Percentiles rank a stretch among this genome's conserved stretches.
These are phyloP conservation scores for Diospyros kaki DNA, from an alignment of 148 eudicot genomes.

Conservation along the genomic window DNA sequence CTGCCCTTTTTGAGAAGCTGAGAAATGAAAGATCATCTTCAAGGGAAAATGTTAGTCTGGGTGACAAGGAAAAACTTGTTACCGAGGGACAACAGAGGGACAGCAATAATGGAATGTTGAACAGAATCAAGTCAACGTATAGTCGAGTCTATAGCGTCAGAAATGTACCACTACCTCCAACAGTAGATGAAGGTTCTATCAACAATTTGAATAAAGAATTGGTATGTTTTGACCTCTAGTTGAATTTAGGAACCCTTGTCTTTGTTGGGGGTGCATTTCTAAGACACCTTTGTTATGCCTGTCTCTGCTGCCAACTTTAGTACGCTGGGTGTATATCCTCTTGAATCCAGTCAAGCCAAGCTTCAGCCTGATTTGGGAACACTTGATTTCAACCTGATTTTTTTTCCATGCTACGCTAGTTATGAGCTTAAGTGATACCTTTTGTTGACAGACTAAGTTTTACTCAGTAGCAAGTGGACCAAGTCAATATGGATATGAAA, in stretches of 20 bases:
- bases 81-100: slow-evolving; percentile 25
- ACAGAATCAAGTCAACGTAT: slow-evolving; percentile 72
- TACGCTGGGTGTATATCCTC: background rate
- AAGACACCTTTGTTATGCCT: background rate
- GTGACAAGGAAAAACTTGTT: slow-evolving; percentile 19
- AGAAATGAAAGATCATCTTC: slow-evolving; percentile 45
- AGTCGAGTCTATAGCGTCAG: slow-evolving; percentile 53
- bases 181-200: slow-evolving; percentile 34
- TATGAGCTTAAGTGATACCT: background rate
- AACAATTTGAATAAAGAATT: slow-evolving; percentile 40
- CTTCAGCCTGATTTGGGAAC: background rate
- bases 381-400: background rate
- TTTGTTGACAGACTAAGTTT: background rate
- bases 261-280: background rate
- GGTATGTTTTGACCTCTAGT: slow-evolving; percentile 36
- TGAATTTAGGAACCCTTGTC: background rate
- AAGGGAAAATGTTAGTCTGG: slow-evolving; percentile 35
- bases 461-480: background rate
- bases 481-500: background rate
- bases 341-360: background rate
- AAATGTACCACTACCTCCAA: slow-evolving; percentile 24
- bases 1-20: slow-evolving; percentile 89
- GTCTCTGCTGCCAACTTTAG: background rate
- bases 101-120: slow-evolving; percentile 47
- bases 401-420: background rate